phyloP scores from a whole-genome alignment of 2,329 filamentous ascomycete genomes.

The Rosellinia necatrix region DNA sequence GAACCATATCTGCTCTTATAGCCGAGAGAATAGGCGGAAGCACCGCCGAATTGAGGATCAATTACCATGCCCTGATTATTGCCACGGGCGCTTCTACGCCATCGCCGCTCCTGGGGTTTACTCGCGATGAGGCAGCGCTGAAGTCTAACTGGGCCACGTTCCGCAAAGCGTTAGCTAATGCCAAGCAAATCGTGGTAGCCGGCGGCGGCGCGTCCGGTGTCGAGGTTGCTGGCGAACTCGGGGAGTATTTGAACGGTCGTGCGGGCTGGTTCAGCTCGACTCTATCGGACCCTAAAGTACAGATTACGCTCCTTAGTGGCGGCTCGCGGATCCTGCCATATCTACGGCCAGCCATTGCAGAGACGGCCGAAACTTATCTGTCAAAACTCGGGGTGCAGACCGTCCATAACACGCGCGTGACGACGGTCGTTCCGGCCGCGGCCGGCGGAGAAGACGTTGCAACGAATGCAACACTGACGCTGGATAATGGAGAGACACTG shows the following conservation, averaged over 20 bases:
- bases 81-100: constrained; percentile 53
- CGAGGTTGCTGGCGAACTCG: constrained; percentile 55
- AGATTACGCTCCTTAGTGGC: constrained; percentile 51
- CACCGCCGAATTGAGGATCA: constrained; percentile 30
- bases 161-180: constrained; percentile 44
- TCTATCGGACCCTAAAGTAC: constrained; percentile 42
- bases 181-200: constrained; percentile 50
- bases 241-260: constrained; percentile 55
- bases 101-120: constrained; percentile 51
- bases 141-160: constrained; percentile 46
- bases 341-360: constrained; percentile 45
- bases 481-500: constrained; percentile 46
- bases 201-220: constrained; percentile 51
- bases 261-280: constrained; percentile 45
- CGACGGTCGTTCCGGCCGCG: constrained; percentile 36
- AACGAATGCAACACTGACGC: constrained; percentile 41
- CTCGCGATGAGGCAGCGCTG: constrained; percentile 41
- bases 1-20: constrained; percentile 40
- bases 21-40: not conserved
- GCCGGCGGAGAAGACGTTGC: constrained; percentile 39
- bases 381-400: constrained; percentile 53
- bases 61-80: constrained; percentile 52
- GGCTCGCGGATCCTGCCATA: constrained; percentile 46
- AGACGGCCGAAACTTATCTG: constrained; percentile 48
- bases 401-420: constrained; percentile 47